Evolutionary conservation across 1,139 yeast species (phyloP).

Genomic region (Candida sp.): DNA sequence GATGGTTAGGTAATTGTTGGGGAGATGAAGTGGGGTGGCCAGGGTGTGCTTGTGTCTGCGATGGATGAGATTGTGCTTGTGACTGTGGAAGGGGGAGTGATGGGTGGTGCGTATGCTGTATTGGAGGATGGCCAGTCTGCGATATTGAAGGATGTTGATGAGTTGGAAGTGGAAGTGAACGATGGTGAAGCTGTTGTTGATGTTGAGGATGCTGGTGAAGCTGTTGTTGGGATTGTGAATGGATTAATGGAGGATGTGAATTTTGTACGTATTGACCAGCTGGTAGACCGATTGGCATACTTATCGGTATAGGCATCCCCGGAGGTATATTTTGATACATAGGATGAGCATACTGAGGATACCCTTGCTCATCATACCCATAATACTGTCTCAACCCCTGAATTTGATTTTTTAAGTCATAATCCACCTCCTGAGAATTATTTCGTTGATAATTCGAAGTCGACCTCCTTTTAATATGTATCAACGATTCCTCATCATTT

Average conservation of each 20-base stretch:
- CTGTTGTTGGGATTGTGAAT: slow-evolving; percentile 5
- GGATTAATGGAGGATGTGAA: slow-evolving; percentile 4
- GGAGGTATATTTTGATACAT: slow-evolving; percentile 7
- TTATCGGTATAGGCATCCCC: slow-evolving; percentile 7
- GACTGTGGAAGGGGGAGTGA: slow-evolving; percentile 2
- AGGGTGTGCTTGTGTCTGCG: slow-evolving; percentile 1
- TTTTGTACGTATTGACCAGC: slow-evolving; percentile 3
- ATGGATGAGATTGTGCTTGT: not conserved
- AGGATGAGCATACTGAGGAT: slow-evolving; percentile 1
- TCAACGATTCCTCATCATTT: slow-evolving; percentile 65
- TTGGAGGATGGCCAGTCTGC: not conserved
- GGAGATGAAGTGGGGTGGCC: slow-evolving; percentile 5
- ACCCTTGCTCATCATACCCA: slow-evolving; percentile 1
- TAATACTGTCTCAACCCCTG: not conserved
- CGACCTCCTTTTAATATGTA: slow-evolving; percentile 66
- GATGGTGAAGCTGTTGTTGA: too few species aligned
- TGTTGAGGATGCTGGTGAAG: slow-evolving; percentile 5
- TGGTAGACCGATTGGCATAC: slow-evolving; percentile 5
- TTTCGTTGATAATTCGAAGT: slow-evolving; percentile 26
- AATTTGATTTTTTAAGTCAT: not conserved
- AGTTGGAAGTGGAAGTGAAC: slow-evolving; percentile 2
- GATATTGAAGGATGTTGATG: not conserved
- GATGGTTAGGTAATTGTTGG: slow-evolving; percentile 1
- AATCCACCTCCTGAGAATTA: slow-evolving; percentile 2
- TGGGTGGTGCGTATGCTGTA: not conserved